A percentile compares a stretch with the other conserved stretches of the same genome.
phyloP scores from a whole-genome alignment of 164 flowering plant species.

The Dillenia suffruticosa region DNA sequence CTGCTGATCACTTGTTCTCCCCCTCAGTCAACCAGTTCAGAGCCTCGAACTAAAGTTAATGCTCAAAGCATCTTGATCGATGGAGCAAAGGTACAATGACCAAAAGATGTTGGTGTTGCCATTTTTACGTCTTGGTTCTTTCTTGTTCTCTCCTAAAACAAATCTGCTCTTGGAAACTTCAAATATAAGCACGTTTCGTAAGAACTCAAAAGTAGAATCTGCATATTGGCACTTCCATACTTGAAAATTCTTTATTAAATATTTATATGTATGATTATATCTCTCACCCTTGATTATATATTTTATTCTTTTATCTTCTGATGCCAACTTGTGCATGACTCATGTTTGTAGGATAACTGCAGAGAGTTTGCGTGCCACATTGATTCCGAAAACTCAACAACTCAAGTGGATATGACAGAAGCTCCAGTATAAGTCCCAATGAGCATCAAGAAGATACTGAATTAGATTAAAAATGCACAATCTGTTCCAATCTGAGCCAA shows the following conservation, averaged over 20 bases:
- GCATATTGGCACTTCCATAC: too few species aligned
- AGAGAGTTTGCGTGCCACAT: slow-evolving; percentile 4
- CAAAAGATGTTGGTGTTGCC: neutral
- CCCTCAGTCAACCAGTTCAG: slow-evolving; percentile 21
- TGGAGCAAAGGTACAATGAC: slow-evolving; percentile 19
- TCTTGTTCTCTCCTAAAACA: neutral
- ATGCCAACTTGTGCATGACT: too few species aligned
- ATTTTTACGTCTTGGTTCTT: neutral
- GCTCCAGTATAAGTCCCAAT: slow-evolving; percentile 19
- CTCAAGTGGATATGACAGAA: slow-evolving; percentile 27
- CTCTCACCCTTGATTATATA: neutral
- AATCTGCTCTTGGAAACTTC: too few species aligned
- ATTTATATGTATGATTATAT: too few species aligned
- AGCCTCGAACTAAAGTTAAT: slow-evolving; percentile 14
- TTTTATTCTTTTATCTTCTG: neutral
- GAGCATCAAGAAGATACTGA: too few species aligned
- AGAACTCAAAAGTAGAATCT: too few species aligned
- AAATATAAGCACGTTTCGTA: too few species aligned
- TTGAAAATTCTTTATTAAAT: neutral
- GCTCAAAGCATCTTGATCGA: slow-evolving; percentile 7
- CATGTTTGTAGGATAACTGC: slow-evolving; percentile 16
- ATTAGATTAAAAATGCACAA: too few species aligned
- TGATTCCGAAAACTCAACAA: slow-evolving; percentile 47
- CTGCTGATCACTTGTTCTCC: slow-evolving; percentile 13
- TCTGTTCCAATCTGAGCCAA: too few species aligned